Base-by-base conservation (phyloP, 768 basidiomycete genomes). In the Rhizopogon salebrosus region DNA sequence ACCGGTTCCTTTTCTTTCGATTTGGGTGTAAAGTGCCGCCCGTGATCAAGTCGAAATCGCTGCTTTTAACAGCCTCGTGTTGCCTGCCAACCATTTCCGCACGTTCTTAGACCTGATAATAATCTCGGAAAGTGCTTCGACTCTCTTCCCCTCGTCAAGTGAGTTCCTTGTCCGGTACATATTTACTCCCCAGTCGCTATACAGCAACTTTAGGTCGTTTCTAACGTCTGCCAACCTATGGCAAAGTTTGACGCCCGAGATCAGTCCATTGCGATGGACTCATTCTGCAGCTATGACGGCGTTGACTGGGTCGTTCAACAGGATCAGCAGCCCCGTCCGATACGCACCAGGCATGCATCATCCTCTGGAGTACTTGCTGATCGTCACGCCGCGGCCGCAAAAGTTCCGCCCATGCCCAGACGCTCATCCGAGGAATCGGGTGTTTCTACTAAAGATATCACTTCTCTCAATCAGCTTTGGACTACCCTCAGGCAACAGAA, bases 401-500 rank as follows among this genome's bases (percentile, higher is more conserved):
- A 66, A 56, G 43, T 29, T 34, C 60, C 51, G 39, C 64, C 57
- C 18, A 36, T 54, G 11, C 57, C 58, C 34, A 66, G 41, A 43
- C 22, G 37, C 41, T 53, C 51, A 11, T 48, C 60, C 14, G 48
- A 39, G 26, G 55, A 56, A 16, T 34, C 46, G 18, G 54, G n/a
- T 29, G 53, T 57, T 43, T 55, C 52, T 31, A 62, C 62, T 43
- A 60, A 62, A 23, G 67, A 70, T 27, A 58, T 55, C 42, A 60
- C 56, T 9, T 69, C 69, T 13, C 69, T 88, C 56, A 78, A 85
- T 60, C 70, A 79, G 20, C 67, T 89, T n/a, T 89, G 87, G 87
- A 77, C 71, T 53, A 75, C 78, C 51, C 76, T 89, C 49, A 78
- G 85, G 41, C 76, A 79, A 64, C 74, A 79, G 67, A 89, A 88